Evolutionary conservation across 2,329 filamentous ascomycete species (phyloP).

Genomic region (Curvularia hawaiiensis): DNA sequence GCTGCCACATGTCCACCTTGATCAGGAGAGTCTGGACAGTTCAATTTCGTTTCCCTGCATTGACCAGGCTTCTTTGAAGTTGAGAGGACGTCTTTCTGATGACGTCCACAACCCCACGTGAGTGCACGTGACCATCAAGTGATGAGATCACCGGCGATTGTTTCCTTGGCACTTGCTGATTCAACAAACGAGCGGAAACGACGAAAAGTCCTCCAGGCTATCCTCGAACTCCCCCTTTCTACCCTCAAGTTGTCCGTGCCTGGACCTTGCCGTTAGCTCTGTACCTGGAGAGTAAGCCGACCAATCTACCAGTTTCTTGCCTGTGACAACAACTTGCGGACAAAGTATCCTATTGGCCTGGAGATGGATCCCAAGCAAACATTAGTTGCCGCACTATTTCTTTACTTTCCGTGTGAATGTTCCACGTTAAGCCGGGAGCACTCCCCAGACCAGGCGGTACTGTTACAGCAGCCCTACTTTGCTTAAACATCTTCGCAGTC

Average conservation of each 20-base stretch:
- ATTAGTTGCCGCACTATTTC: neutral
- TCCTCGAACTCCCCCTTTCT: neutral
- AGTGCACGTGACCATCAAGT: neutral
- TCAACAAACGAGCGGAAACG: neutral
- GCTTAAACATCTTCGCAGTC: neutral
- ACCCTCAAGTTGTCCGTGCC: neutral
- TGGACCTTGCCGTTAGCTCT: neutral
- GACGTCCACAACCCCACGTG: constrained; percentile 1
- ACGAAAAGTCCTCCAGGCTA: neutral
- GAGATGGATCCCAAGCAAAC: neutral
- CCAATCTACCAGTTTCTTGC: neutral
- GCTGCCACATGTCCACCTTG: neutral
- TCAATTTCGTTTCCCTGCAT: neutral
- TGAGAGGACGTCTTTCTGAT: neutral
- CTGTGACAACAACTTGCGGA: neutral
- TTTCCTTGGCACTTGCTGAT: neutral
- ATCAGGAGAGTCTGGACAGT: neutral
- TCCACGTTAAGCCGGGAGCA: neutral
- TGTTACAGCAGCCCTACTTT: neutral
- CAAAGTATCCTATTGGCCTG: neutral
- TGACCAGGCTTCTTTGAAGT: neutral
- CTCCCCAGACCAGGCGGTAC: neutral
- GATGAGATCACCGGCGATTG: neutral
- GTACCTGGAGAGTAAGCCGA: neutral
- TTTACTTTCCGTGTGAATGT: neutral